Evolutionary conservation across 129 eudicot species (phyloP).

Genomic region (Helichrysum umbraculigerum): DNA sequence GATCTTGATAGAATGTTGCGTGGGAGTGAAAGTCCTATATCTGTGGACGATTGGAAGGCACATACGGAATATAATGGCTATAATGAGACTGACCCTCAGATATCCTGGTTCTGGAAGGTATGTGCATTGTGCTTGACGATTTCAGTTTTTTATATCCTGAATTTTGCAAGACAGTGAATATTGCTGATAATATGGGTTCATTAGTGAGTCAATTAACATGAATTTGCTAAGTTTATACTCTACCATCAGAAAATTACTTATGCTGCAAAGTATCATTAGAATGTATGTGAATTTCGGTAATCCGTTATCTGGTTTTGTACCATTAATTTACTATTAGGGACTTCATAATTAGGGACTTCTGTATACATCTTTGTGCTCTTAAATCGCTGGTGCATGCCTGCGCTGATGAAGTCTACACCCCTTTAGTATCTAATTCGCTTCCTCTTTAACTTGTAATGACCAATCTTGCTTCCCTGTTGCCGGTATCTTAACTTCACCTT

Average conservation of each 20-base stretch:
- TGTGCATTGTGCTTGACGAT: constrained; percentile 6
- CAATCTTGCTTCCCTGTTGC: neutral
- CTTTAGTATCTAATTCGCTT: neutral
- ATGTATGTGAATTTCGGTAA: neutral
- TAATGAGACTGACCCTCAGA: constrained; percentile 66
- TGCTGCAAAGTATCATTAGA: neutral
- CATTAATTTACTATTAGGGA: neutral
- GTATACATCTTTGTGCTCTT: neutral
- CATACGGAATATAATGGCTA: constrained; percentile 87
- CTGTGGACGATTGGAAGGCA: constrained; percentile 83
- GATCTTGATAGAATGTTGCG: constrained; percentile 80
- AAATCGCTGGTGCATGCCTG: neutral
- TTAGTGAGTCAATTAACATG: neutral
- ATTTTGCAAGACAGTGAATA: too few species aligned
- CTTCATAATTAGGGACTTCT: too few species aligned
- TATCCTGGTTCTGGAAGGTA: constrained; percentile 97
- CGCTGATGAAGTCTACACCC: neutral
- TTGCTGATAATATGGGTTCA: neutral
- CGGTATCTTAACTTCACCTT: neutral
- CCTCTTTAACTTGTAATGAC: neutral
- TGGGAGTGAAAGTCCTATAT: constrained; percentile 72
- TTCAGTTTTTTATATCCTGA: neutral
- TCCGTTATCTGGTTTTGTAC: constrained; percentile 1
- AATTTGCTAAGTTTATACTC: neutral
- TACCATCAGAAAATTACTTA: neutral